phyloP scores from a whole-genome alignment of 805 yeast species.

The Millerozyma acaciae region DNA sequence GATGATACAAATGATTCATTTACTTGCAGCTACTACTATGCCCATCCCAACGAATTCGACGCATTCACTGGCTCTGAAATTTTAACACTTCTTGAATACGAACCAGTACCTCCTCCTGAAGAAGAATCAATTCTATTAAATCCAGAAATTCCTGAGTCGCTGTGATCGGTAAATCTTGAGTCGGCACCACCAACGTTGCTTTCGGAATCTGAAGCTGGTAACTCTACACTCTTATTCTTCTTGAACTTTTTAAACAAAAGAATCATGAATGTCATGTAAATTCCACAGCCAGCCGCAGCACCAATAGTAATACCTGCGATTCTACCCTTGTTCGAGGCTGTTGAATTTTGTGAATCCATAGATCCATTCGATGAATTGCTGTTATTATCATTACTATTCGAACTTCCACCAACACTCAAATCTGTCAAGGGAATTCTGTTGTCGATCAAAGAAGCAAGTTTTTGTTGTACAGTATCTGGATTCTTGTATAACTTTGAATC shows the following conservation, averaged over 20 bases:
- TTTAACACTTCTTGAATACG: conserved; percentile 35
- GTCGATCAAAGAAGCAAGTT: conserved; percentile 71
- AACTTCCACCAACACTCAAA: conserved; percentile 18
- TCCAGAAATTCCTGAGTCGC: conserved; percentile 23
- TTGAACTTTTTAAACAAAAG: conserved; percentile 50
- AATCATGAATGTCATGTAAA: conserved; percentile 60
- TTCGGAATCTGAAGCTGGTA: conserved; percentile 40
- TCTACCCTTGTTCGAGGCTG: conserved; percentile 29
- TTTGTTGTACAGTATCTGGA: conserved; percentile 48
- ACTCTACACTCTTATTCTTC: conserved; percentile 36
- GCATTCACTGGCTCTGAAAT: conserved; percentile 70
- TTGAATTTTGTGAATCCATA: conserved; percentile 21
- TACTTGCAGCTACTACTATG: conserved; percentile 7
- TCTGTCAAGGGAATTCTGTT: conserved; percentile 57
- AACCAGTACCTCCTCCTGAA: conserved; percentile 14
- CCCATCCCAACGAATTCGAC: conserved; percentile 72
- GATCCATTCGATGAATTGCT: conserved; percentile 28
- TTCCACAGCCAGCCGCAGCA: conserved; percentile 69
- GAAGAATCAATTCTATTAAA: conserved; percentile 22
- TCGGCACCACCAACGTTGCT: conserved; percentile 25
- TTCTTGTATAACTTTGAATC: conserved; percentile 61
- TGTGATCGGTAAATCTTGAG: conserved; percentile 12
- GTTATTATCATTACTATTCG: conserved; percentile 10
- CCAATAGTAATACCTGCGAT: conserved; percentile 82
- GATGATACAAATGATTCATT: not conserved